Base-by-base conservation (phyloP, 495 filamentous ascomycete species). In the Penicillium cinerascens region DNA sequence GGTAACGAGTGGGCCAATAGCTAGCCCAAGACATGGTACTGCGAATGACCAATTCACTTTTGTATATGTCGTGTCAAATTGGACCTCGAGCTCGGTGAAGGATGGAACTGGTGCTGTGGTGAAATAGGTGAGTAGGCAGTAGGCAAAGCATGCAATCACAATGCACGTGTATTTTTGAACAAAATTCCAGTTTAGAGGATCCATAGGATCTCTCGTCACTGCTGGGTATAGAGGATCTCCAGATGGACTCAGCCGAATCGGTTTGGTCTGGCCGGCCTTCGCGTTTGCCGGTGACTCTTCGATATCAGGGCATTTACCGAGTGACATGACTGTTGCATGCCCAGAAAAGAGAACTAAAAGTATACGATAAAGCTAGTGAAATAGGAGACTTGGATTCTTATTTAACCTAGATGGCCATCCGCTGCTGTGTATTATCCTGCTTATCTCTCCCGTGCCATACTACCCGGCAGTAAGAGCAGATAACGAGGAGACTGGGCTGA, bases 121-220 rank as follows among this genome's bases (percentile, higher is more conserved):
- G 29, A 33, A 33, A 13, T 33, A 13, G 29, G 29, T 33, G 29
- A 33, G 29, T 13, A 33, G 29, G 29, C 29, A 33, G 29, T 33
- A 33, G 13, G 42, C 42, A 44, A 33, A 44, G 42, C 42, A 44
- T 27, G 42, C 42, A 27, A 33, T 44, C 23, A 44, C 23, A 18
- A 44, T 33, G 13, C 42, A 44, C 13, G 42, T 44, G 8, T 33
- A 44, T 44, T 44, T 44, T 11, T 44, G 13, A 18, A 44, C n/a
- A 10, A 29, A 33, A 10, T 18, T 44, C 42, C 25, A 44, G 15
- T 44, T 44, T 11, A 44, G 17, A 26, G 42, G 42, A 17, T 44
- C 42, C 4, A 44, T 8, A 13, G 29, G 9, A 33, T 33, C 29
- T 13, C 13, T 10, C 29, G 29, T 33, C 29, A 33, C 29, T 13